Evolutionary conservation across 192 early-diverging fungal species (phyloP).

Genomic region (Oehlia diaphana): DNA sequence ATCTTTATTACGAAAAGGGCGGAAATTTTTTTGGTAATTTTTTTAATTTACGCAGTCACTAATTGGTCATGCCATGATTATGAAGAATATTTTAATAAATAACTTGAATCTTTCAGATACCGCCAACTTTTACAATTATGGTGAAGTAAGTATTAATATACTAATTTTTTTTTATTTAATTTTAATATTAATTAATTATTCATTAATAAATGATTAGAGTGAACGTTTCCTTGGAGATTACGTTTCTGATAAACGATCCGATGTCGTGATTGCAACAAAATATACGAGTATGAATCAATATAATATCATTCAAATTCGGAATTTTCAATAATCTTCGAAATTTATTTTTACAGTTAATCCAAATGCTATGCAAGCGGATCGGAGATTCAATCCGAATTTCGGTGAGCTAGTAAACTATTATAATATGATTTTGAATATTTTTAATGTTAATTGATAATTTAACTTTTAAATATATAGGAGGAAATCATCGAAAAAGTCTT

Average conservation of each 20-base stretch:
- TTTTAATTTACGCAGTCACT: background rate
- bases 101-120: background rate
- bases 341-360: background rate
- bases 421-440: too few species aligned
- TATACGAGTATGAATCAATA: constrained; percentile 18
- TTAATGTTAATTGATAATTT: background rate
- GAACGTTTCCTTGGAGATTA: constrained; percentile 50
- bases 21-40: constrained; percentile 37
- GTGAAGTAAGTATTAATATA: background rate
- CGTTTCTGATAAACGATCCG: constrained; percentile 43
- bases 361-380: background rate
- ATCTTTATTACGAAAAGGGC: constrained; percentile 34
- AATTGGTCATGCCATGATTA: too few species aligned
- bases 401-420: background rate
- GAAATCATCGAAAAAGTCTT: constrained; percentile 30
- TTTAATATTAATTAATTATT: background rate
- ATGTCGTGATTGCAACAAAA: constrained; percentile 53
- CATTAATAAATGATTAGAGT: background rate
- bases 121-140: background rate
- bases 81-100: background rate
- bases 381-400: background rate
- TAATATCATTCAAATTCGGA: too few species aligned
- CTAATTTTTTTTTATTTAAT: background rate
- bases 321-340: background rate
- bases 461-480: background rate